Evolutionary conservation across 768 basidiomycete genomes (phyloP).

Genomic region (Tulasnella sp.): DNA sequence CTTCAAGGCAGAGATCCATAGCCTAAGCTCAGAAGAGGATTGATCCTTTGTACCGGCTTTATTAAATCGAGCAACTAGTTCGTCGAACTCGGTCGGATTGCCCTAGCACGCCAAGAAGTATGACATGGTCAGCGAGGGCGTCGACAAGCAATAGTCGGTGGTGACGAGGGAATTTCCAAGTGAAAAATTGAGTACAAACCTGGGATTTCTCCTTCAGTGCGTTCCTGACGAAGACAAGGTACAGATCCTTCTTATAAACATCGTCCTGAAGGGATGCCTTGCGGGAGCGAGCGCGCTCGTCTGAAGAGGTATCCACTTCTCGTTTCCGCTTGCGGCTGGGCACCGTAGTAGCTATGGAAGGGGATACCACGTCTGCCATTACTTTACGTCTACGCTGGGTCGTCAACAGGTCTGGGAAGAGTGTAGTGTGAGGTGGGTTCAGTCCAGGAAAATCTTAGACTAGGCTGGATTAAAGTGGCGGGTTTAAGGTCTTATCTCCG

Average conservation of each 20-base stretch:
- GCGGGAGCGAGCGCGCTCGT: neutral
- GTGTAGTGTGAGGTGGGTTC: conserved; percentile 2
- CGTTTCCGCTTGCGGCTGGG: conserved; percentile 11
- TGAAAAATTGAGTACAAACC: conserved; percentile 44
- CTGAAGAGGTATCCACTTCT: neutral
- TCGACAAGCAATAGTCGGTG: neutral
- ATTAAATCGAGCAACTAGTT: conserved; percentile 84
- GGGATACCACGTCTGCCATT: neutral
- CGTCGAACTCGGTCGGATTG: conserved; percentile 70
- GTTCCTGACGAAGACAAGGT: conserved; percentile 75
- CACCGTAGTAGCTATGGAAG: neutral
- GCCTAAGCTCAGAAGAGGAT: conserved; percentile 56
- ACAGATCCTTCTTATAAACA: conserved; percentile 74
- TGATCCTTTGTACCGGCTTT: conserved; percentile 41
- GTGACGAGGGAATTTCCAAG: conserved; percentile 29
- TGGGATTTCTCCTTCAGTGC: conserved; percentile 69
- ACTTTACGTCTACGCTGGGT: neutral
- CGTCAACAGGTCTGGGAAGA: neutral
- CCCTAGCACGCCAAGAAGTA: conserved; percentile 50
- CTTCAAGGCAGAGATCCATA: conserved; percentile 82
- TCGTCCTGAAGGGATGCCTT: conserved; percentile 47
- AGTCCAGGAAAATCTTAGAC: conserved; percentile 13
- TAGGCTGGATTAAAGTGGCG: neutral
- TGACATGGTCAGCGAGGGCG: neutral
- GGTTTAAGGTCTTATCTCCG: neutral